Evolutionary conservation across 345 rosid genomes (phyloP).

Genomic region (Chamaenerion angustifolium): DNA sequence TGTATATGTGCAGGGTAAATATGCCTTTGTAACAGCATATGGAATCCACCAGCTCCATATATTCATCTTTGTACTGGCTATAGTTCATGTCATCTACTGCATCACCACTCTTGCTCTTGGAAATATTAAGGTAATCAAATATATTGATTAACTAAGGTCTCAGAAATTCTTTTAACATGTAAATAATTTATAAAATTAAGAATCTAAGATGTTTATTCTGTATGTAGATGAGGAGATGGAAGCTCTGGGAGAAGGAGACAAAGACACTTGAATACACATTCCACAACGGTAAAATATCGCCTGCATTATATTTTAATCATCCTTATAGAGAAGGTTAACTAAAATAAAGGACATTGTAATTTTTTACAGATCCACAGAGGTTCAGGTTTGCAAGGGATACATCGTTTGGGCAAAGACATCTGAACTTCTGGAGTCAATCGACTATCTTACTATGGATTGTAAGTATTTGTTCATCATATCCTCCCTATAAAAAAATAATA

Average conservation of each 20-base stretch:
- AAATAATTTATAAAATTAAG: not conserved
- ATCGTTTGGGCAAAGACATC: constrained; percentile 78
- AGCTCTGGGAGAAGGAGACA: constrained; percentile 76
- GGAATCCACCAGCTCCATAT: constrained; percentile 84
- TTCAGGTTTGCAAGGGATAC: constrained; percentile 92
- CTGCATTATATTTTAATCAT: not conserved
- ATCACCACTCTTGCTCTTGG: constrained; percentile 56
- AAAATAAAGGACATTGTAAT: not conserved
- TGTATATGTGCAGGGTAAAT: constrained; percentile 40
- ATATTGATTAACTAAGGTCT: constrained; percentile 10
- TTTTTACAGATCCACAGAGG: constrained; percentile 72
- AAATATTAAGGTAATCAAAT: constrained; percentile 50
- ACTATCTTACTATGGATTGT: constrained; percentile 70
- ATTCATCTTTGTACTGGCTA: constrained; percentile 72
- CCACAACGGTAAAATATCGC: constrained; percentile 19
- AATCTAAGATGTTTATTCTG: not conserved
- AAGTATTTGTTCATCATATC: constrained; percentile 12
- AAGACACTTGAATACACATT: constrained; percentile 62
- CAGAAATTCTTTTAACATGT: too few species aligned
- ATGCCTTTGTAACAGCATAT: constrained; percentile 60
- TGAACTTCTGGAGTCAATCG: constrained; percentile 59
- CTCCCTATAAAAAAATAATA: too few species aligned
- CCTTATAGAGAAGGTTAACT: not conserved
- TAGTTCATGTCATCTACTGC: constrained; percentile 66
- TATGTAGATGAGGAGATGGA: constrained; percentile 79